Evolutionary conservation across 2,329 filamentous ascomycete genomes (phyloP).

Genomic region (Aspergillus sp.): DNA sequence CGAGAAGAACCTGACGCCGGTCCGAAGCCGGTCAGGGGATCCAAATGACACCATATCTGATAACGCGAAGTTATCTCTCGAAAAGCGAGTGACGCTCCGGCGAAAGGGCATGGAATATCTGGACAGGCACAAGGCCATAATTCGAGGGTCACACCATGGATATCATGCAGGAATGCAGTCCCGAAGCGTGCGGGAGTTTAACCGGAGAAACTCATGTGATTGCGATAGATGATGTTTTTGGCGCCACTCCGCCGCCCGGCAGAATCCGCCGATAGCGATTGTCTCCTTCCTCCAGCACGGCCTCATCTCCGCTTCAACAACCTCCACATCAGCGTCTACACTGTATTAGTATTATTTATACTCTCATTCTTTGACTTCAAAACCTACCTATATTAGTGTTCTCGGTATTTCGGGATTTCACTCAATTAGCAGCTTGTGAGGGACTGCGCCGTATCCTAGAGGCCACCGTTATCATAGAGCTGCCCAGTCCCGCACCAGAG

Average conservation of each 20-base stretch:
- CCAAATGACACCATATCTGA: slow-evolving; percentile 36
- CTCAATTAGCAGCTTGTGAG: neutral
- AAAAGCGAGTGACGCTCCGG: slow-evolving; percentile 22
- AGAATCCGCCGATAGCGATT: slow-evolving; percentile 14
- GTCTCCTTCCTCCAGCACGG: slow-evolving; percentile 1
- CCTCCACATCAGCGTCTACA: neutral
- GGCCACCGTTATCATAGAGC: slow-evolving; percentile 17
- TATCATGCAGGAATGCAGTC: slow-evolving; percentile 15
- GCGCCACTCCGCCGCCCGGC: slow-evolving; percentile 20
- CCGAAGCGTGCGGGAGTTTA: neutral
- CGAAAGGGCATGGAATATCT: slow-evolving; percentile 23
- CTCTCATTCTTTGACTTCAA: neutral
- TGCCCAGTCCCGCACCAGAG: neutral
- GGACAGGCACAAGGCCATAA: slow-evolving; percentile 37
- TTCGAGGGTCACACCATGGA: slow-evolving; percentile 29
- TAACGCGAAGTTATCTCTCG: slow-evolving; percentile 24
- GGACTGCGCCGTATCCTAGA: slow-evolving; percentile 4
- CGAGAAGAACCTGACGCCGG: slow-evolving; percentile 35
- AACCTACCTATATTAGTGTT: neutral
- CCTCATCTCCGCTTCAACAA: neutral
- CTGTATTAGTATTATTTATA: neutral
- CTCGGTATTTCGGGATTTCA: neutral
- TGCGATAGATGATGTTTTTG: slow-evolving; percentile 9
- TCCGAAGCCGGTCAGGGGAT: slow-evolving; percentile 29
- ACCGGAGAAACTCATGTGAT: slow-evolving; percentile 9